phyloP scores from a whole-genome alignment of 495 filamentous ascomycete species.

The Hypoxylon fragiforme region DNA sequence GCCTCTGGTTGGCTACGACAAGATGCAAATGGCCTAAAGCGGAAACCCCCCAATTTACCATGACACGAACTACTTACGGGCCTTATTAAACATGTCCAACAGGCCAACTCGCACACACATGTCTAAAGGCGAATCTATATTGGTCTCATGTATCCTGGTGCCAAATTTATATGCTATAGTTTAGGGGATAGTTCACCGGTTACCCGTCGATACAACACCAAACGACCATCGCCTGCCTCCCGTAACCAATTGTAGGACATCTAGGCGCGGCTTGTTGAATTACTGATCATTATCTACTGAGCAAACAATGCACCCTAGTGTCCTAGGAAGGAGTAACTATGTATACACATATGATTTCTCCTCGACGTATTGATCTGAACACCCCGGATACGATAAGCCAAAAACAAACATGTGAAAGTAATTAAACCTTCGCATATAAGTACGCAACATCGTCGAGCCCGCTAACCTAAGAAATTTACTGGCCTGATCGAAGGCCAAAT shows the following conservation, averaged over 20 bases:
- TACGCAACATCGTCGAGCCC: conserved; percentile 13
- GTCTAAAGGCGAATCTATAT: conserved; percentile 21
- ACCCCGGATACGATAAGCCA: not conserved
- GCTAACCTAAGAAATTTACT: conserved; percentile 5
- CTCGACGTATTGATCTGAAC: conserved; percentile 8
- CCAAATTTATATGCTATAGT: conserved; percentile 26
- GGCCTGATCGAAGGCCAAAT: conserved; percentile 8
- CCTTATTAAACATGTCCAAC: conserved; percentile 16
- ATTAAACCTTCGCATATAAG: conserved; percentile 10
- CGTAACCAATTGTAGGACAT: conserved; percentile 21
- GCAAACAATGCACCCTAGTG: no score
- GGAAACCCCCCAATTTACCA: conserved; percentile 32
- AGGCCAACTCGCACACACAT: conserved; percentile 9
- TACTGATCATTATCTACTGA: no score
- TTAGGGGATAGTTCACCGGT: conserved; percentile 23
- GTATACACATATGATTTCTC: not conserved
- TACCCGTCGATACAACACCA: conserved; percentile 27
- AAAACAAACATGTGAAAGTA: conserved; percentile 12
- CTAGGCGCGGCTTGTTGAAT: conserved; percentile 8
- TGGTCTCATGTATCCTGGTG: conserved; percentile 20
- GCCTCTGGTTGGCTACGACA: conserved; percentile 36
- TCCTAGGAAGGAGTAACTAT: not conserved
- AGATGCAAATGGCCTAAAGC: conserved; percentile 39
- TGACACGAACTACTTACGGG: conserved; percentile 28
- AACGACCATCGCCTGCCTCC: conserved; percentile 10